These are phyloP conservation scores for Peronospora destructor DNA, from an alignment of 352 stramenopile genomes.

Conservation along the genomic window DNA sequence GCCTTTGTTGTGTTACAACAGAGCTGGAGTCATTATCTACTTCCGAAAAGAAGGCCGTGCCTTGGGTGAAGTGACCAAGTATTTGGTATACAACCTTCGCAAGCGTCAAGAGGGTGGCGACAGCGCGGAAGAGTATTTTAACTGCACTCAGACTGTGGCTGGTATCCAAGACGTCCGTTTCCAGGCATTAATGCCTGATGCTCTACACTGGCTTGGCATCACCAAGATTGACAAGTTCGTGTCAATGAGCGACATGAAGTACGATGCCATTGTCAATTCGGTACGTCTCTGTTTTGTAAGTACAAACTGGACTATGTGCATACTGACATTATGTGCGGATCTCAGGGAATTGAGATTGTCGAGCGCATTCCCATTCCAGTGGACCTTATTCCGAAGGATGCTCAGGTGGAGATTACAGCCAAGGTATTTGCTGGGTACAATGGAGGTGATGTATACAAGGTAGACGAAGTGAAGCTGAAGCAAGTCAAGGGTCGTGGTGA, in stretches of 20 bases:
- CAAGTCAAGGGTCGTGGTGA: slow-evolving; percentile 87
- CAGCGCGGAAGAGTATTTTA: slow-evolving; percentile 97
- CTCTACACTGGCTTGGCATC: slow-evolving; percentile 97
- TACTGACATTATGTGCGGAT: slow-evolving; percentile 8
- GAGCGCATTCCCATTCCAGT: slow-evolving; percentile 97
- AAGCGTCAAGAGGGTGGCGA: slow-evolving; percentile 98
- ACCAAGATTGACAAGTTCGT: slow-evolving; percentile 92
- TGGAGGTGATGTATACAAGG: slow-evolving; percentile 88
- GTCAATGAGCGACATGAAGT: slow-evolving; percentile 99
- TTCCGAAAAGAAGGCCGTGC: slow-evolving; percentile 97
- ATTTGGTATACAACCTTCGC: slow-evolving; percentile 98
- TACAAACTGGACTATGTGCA: not conserved
- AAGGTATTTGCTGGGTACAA: slow-evolving; percentile 93
- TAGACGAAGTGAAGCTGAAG: slow-evolving; percentile 90
- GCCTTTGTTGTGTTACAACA: slow-evolving; percentile 16
- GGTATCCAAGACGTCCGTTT: slow-evolving; percentile 97
- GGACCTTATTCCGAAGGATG: slow-evolving; percentile 95
- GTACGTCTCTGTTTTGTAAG: slow-evolving; percentile 30
- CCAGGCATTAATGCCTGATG: slow-evolving; percentile 98
- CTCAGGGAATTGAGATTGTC: slow-evolving; percentile 95
- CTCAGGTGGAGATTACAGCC: slow-evolving; percentile 97
- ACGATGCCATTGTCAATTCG: slow-evolving; percentile 97
- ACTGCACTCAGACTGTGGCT: slow-evolving; percentile 96
- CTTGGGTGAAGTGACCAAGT: slow-evolving; percentile 98
- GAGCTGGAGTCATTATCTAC: slow-evolving; percentile 95